Conservation (phyloP, 306 rosid species). For the Spatholobus suberectus region DNA sequence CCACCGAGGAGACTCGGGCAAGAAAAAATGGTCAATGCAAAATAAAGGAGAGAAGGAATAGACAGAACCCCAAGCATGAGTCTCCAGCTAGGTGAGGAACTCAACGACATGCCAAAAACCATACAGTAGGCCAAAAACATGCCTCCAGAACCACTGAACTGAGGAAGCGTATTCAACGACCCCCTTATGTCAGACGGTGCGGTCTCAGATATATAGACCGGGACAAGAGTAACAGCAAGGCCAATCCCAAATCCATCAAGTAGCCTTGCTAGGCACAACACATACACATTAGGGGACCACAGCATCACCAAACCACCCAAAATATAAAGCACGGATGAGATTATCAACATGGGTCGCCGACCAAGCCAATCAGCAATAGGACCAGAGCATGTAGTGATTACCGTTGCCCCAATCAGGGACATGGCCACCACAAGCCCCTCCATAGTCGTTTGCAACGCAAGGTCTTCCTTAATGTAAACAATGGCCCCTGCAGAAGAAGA, state of each 20-base stretch:
- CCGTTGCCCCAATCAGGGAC: constrained; percentile 83
- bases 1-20: constrained; percentile 95
- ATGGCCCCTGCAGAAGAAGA: constrained; percentile 61
- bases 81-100: constrained; percentile 71
- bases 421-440: constrained; percentile 93
- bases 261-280: constrained; percentile 68
- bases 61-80: constrained; percentile 82
- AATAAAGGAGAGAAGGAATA: constrained; percentile 67
- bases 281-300: constrained; percentile 84
- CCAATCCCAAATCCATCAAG: constrained; percentile 90
- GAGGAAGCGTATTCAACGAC: constrained; percentile 79
- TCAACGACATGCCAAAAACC: constrained; percentile 73
- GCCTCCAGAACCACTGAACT: constrained; percentile 82
- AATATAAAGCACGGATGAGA: constrained; percentile 71
- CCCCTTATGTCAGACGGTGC: constrained; percentile 94
- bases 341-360: constrained; percentile 75
- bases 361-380: constrained; percentile 71
- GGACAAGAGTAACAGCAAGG: constrained; percentile 81
- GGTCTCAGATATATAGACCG: constrained; percentile 80
- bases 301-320: constrained; percentile 74
- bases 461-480: constrained; percentile 69
- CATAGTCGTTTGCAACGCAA: constrained; percentile 49
- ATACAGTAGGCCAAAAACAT: constrained; percentile 81
- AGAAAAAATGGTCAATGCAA: constrained; percentile 65
- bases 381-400: constrained; percentile 76